These are phyloP conservation scores for Pseudonitzschia pungens DNA, from an alignment of 108 stramenopile species.

Conservation along the genomic window DNA sequence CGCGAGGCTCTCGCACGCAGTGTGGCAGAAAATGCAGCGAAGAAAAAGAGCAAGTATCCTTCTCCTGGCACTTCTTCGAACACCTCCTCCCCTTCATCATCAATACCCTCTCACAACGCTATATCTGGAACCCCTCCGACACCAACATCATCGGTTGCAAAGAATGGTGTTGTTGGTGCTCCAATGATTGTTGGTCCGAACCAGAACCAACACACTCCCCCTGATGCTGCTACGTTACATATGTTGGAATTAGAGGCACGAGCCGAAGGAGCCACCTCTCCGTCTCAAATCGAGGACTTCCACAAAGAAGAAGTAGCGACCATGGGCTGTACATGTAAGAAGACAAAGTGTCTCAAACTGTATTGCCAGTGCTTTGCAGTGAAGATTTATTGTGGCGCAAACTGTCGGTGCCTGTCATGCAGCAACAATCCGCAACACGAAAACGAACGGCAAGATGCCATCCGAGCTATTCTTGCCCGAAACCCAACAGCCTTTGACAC, in stretches of 20 bases:
- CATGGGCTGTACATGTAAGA: constrained; percentile 94
- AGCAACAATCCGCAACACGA: constrained; percentile 63
- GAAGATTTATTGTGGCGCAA: constrained; percentile 59
- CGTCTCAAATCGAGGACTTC: constrained; percentile 34
- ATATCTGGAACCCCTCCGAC: not conserved
- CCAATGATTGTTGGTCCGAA: not conserved
- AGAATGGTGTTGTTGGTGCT: constrained; percentile 5
- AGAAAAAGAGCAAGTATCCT: constrained; percentile 1
- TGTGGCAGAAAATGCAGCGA: not conserved
- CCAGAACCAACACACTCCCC: not conserved
- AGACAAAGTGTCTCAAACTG: constrained; percentile 94
- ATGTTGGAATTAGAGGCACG: constrained; percentile 24
- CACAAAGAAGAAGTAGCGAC: constrained; percentile 43
- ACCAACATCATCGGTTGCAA: not conserved
- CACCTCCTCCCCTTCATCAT: not conserved
- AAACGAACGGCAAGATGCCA: constrained; percentile 70
- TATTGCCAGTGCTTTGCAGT: constrained; percentile 97
- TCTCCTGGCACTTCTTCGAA: not conserved
- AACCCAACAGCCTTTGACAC: constrained; percentile 91
- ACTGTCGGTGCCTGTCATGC: constrained; percentile 76
- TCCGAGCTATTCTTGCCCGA: constrained; percentile 72
- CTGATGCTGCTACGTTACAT: constrained; percentile 6
- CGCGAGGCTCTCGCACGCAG: constrained; percentile 30
- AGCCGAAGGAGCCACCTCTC: constrained; percentile 37
- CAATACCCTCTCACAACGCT: not conserved